These are phyloP conservation scores for Pseudogymnoascus sp. DNA, from an alignment of 2,329 filamentous ascomycete species.

Conservation along the genomic window DNA sequence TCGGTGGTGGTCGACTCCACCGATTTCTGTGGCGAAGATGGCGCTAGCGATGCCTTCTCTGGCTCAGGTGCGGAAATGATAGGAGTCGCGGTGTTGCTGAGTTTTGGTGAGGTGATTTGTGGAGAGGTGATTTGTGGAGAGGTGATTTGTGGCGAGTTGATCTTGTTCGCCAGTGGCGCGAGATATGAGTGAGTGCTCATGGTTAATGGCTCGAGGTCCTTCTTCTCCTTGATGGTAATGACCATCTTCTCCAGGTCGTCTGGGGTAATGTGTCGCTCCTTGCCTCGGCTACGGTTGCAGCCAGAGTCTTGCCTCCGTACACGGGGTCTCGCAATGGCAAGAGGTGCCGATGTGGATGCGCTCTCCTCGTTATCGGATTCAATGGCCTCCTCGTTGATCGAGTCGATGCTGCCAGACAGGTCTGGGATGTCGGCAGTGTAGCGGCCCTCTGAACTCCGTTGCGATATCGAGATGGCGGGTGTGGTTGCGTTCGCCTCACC, in stretches of 20 bases:
- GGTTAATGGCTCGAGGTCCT: slow-evolving; percentile 52
- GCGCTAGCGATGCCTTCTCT: slow-evolving; percentile 37
- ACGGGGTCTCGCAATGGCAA: slow-evolving; percentile 57
- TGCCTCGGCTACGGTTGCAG: slow-evolving; percentile 61
- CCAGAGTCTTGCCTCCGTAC: slow-evolving; percentile 64
- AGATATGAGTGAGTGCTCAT: slow-evolving; percentile 26
- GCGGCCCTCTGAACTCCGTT: slow-evolving; percentile 24
- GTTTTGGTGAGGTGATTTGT: too few relatives aligned
- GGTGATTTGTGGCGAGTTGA: too few relatives aligned
- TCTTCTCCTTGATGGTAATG: slow-evolving; percentile 79
- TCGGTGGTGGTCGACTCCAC: slow-evolving; percentile 12
- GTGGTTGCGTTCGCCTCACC: slow-evolving; percentile 41
- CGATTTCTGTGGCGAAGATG: slow-evolving; percentile 25
- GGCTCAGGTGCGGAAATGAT: slow-evolving; percentile 47
- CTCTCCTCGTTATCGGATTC: slow-evolving; percentile 38
- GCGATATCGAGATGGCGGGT: slow-evolving; percentile 30
- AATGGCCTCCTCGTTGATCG: slow-evolving; percentile 53
- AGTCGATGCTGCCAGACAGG: slow-evolving; percentile 71
- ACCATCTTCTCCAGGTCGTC: slow-evolving; percentile 92
- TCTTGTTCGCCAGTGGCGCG: slow-evolving; percentile 36
- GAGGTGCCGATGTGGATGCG: slow-evolving; percentile 41
- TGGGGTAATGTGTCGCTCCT: slow-evolving; percentile 82
- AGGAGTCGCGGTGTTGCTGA: slow-evolving; percentile 36
- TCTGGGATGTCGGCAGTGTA: slow-evolving; percentile 56
- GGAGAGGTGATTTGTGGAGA: slow-evolving; percentile 27